These are phyloP conservation scores for Tolypocladium paradoxum DNA, from an alignment of 2,329 filamentous ascomycete species.

Conservation along the genomic window DNA sequence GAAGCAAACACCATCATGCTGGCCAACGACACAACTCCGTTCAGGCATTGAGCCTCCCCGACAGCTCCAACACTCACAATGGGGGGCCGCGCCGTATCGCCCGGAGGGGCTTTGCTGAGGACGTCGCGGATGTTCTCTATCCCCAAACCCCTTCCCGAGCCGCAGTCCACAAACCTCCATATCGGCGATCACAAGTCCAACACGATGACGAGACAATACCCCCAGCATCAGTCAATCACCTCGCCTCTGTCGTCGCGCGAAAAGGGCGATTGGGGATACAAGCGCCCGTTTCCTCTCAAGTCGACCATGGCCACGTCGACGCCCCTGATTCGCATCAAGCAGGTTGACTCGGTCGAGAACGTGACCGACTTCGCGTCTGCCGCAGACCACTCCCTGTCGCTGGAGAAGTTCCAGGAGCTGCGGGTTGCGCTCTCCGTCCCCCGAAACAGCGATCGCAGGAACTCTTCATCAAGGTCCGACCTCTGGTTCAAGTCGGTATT, in stretches of 20 bases:
- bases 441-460: conserved; percentile 10
- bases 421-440: conserved; percentile 57
- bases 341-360: conserved; percentile 76
- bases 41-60: conserved; percentile 18
- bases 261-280: conserved; percentile 87
- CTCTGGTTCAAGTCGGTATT: conserved; percentile 42
- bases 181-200: conserved; percentile 24
- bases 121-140: conserved; percentile 85
- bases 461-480: conserved; percentile 6
- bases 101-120: conserved; percentile 62
- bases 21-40: conserved; percentile 8
- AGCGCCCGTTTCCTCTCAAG: conserved; percentile 68
- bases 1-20: neutral
- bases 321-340: conserved; percentile 65
- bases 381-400: conserved; percentile 67
- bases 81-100: conserved; percentile 34
- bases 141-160: conserved; percentile 60
- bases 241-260: conserved; percentile 62
- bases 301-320: conserved; percentile 61
- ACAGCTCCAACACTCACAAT: conserved; percentile 17
- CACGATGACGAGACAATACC: conserved; percentile 58
- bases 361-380: conserved; percentile 83
- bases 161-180: conserved; percentile 35
- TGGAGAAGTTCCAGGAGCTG: conserved; percentile 81
- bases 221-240: conserved; percentile 73